Conservation (phyloP, 139 green algal genomes). For the Desmodesmus armatus region DNA sequence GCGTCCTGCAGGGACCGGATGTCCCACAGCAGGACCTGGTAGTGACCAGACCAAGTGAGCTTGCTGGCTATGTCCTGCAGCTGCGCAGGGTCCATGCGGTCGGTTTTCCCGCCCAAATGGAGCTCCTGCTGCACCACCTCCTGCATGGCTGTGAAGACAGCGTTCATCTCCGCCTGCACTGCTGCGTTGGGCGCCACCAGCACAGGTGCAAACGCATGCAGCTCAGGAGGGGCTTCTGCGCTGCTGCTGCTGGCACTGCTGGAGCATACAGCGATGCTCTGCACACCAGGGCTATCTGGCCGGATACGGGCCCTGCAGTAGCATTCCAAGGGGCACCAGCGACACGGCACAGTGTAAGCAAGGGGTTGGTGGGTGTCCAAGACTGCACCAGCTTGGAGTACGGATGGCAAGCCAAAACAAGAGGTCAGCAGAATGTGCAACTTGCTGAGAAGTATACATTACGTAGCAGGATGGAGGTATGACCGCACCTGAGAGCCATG, state of each 20-base stretch:
- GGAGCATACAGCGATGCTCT: neutral
- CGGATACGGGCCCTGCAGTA: constrained; percentile 14
- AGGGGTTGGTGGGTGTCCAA: no score
- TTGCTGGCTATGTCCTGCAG: no score
- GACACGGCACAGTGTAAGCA: no score
- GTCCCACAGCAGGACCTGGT: constrained; percentile 16
- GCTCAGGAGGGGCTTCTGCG: neutral
- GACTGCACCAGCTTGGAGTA: no score
- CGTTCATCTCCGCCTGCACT: neutral
- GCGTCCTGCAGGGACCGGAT: neutral
- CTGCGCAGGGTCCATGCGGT: no score
- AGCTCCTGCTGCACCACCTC: neutral
- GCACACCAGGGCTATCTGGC: neutral
- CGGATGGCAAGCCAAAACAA: no score
- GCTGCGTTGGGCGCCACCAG: neutral
- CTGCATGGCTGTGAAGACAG: constrained; percentile 5
- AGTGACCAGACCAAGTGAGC: constrained; percentile 19
- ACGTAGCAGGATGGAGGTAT: no score
- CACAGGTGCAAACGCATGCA: neutral
- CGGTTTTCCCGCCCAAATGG: neutral
- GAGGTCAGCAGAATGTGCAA: no score
- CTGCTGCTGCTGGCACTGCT: neutral
- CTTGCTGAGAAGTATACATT: no score
- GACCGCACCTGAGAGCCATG: no score
- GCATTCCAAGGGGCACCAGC: no score